Base-by-base conservation (phyloP, 2,329 filamentous ascomycete species). In the Nannizziopsis arthrosporioides region DNA sequence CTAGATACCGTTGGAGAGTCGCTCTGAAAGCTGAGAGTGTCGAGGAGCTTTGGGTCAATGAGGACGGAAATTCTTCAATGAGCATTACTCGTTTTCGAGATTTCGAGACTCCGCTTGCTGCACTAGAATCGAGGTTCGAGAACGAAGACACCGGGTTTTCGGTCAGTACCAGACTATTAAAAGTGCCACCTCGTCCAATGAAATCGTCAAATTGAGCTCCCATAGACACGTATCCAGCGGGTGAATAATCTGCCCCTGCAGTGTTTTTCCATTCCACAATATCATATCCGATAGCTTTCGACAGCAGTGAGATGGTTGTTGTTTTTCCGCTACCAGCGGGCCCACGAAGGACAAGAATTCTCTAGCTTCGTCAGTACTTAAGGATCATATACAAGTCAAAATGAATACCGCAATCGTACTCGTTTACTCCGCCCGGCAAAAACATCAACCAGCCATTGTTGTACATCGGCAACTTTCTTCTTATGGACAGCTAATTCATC, bases 401-500 rank as follows among this genome's bases (percentile, higher is more conserved):
- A 12, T 3, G 17, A 18, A 18, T n/a, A 4, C 14, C 47, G 31
- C 15, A 42, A 22, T 35, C 7, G 39, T 15, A 42, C 67, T 52
- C 60, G 60, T 51, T 63, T 65, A 47, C 65, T 63, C 40, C 61
- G 67, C 38, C 85, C 84, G 19, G 67, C 64, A 53, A 87, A 76
- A 14, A 87, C 85, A 59, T 82, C 78, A 38, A 84, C 78, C 31
- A 98, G 69, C 89, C 92, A 96, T 50, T 69, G 74, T 50, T 81
- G 78, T 40, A 96, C 89, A 66, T 96, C 89, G 1, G 78, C 69
- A 5, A 96, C 85, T 64, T 98, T 98, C 58, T 79, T 92, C 70
- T 93, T 95, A 65, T 98, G 89, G 14, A 98, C 90, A 0, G 84
- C 90, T 40, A 98, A 71, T 67, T 96, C 90, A 12, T 88, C 81